These are phyloP conservation scores for Alternaria arbusti DNA, from an alignment of 2,329 filamentous ascomycete genomes.

Conservation along the genomic window DNA sequence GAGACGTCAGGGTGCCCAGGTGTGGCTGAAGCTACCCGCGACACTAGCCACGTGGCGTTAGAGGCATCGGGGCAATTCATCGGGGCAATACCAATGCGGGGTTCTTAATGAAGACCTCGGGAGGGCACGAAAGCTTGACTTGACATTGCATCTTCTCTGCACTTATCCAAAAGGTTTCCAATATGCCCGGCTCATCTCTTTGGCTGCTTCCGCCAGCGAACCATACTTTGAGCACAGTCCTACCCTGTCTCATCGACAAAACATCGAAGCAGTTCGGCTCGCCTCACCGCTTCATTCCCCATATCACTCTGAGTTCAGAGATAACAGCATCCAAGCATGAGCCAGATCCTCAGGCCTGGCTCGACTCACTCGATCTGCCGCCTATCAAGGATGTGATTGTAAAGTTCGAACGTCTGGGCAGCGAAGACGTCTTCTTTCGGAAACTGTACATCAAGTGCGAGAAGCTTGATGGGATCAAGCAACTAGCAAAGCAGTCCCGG, in stretches of 20 bases:
- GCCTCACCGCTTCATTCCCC: slow-evolving; percentile 49
- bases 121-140: background rate
- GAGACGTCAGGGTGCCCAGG: slow-evolving; percentile 8
- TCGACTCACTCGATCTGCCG: slow-evolving; percentile 40
- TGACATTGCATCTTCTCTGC: background rate
- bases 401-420: slow-evolving; percentile 38
- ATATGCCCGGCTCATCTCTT: slow-evolving; percentile 52
- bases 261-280: slow-evolving; percentile 45
- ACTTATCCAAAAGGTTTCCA: background rate
- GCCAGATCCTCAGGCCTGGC: slow-evolving; percentile 47
- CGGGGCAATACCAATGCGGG: background rate
- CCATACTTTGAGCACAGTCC: slow-evolving; percentile 37
- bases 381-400: slow-evolving; percentile 25
- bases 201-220: slow-evolving; percentile 51
- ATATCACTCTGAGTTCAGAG: slow-evolving; percentile 52
- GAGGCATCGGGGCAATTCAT: background rate
- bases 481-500: slow-evolving; percentile 39
- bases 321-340: slow-evolving; percentile 34
- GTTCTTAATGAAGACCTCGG: background rate
- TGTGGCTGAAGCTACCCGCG: background rate
- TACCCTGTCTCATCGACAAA: slow-evolving; percentile 45
- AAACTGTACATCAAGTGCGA: slow-evolving; percentile 49
- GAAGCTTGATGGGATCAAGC: slow-evolving; percentile 34
- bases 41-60: slow-evolving; percentile 16
- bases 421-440: slow-evolving; percentile 47